These are phyloP conservation scores for Mrakiaceae sp. DNA, from an alignment of 1,284 basidiomycete species.

Conservation along the genomic window DNA sequence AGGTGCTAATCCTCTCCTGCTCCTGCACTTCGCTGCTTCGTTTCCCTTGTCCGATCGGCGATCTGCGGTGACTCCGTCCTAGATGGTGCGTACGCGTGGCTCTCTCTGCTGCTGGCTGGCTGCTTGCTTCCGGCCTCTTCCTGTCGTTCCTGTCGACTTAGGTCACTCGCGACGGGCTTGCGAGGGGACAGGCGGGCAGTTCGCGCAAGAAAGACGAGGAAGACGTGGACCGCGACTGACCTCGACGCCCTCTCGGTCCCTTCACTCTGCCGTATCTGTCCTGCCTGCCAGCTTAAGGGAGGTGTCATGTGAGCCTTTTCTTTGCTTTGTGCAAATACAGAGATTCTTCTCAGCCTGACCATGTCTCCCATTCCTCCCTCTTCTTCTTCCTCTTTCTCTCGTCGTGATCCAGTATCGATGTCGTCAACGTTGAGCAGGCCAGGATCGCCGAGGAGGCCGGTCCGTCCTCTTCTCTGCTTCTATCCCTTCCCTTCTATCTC, in stretches of 20 bases:
- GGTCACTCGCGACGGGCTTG: no score
- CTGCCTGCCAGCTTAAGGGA: conserved; percentile 39
- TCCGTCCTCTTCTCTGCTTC: conserved; percentile 41
- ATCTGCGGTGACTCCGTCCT: not conserved
- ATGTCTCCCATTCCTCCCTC: not conserved
- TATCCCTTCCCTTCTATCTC: not conserved
- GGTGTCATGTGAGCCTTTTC: conserved; percentile 88
- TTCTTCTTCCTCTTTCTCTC: not conserved
- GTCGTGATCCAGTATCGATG: conserved; percentile 1
- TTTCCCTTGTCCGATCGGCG: not conserved
- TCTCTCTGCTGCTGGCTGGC: not conserved
- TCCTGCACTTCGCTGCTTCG: not conserved
- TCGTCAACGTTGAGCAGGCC: conserved; percentile 48
- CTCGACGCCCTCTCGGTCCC: conserved; percentile 5
- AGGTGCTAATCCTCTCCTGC: conserved; percentile 24
- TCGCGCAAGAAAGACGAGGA: no score
- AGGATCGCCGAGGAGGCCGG: conserved; percentile 96
- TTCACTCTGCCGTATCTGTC: conserved; percentile 21
- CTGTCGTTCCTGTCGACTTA: not conserved
- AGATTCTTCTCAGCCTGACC: not conserved
- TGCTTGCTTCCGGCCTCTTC: not conserved
- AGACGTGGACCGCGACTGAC: not conserved
- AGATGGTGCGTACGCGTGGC: not conserved
- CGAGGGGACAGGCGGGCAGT: no score
- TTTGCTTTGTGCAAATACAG: conserved; percentile 14